Evolutionary conservation across 148 eudicot genomes (phyloP).

Genomic region (Camellia sinensis): DNA sequence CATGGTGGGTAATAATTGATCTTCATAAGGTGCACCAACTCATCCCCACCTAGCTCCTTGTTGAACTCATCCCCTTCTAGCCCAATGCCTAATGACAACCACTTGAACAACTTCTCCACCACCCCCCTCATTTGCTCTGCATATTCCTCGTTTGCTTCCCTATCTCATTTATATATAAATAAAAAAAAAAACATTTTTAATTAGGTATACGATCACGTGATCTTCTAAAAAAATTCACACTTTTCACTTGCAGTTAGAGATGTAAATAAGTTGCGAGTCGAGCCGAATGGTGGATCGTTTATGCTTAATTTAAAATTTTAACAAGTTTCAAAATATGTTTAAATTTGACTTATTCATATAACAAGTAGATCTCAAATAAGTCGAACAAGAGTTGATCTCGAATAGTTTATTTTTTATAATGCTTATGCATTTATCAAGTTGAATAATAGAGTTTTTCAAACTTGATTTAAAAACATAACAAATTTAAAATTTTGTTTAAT

Average conservation of each 20-base stretch:
- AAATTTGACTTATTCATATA: neutral
- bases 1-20: slow-evolving; percentile 85
- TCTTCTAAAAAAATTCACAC: neutral
- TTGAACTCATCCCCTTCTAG: slow-evolving; percentile 40
- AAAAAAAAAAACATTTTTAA: neutral
- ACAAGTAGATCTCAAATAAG: neutral
- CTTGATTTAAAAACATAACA: too few species aligned
- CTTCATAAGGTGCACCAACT: slow-evolving; percentile 49
- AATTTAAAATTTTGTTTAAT: neutral
- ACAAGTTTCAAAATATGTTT: neutral
- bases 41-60: slow-evolving; percentile 54
- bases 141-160: slow-evolving; percentile 73
- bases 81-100: slow-evolving; percentile 56
- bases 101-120: slow-evolving; percentile 45
- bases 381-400: neutral
- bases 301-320: neutral
- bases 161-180: neutral
- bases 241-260: neutral
- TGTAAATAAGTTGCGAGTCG: neutral
- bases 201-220: neutral
- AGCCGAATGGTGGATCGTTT: neutral
- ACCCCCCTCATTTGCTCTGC: slow-evolving; percentile 35
- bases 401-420: neutral
- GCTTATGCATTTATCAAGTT: neutral
- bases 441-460: too few species aligned